Conservation (phyloP, 1,139 yeast species). For the Nakaseomyces glabratus region DNA sequence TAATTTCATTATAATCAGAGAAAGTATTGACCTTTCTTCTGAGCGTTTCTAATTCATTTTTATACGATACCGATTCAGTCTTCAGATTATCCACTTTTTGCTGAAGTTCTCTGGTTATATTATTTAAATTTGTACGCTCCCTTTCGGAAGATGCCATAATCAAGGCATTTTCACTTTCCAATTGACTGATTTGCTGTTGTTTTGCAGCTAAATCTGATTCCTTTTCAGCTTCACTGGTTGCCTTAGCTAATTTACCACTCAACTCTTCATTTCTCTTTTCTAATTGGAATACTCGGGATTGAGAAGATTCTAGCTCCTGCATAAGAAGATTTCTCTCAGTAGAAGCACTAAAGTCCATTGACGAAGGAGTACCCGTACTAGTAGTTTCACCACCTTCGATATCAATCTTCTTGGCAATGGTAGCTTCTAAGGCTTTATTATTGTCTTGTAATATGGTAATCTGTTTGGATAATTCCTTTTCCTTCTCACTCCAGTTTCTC, state of each 20-base stretch:
- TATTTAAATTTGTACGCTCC: conserved; percentile 30
- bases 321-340: conserved; percentile 51
- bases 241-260: conserved; percentile 50
- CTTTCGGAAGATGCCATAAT: conserved; percentile 57
- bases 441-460: conserved; percentile 38
- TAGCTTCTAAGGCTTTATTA: conserved; percentile 45
- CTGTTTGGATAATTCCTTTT: conserved; percentile 38
- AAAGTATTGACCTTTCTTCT: conserved; percentile 40
- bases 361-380: conserved; percentile 1
- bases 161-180: conserved; percentile 60
- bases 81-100: conserved; percentile 33
- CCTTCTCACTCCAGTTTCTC: conserved; percentile 48
- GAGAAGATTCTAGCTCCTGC: conserved; percentile 67
- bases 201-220: conserved; percentile 31
- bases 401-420: conserved; percentile 43
- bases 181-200: conserved; percentile 41
- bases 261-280: conserved; percentile 73
- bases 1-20: conserved; percentile 67
- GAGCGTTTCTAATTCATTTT: conserved; percentile 43
- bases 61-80: conserved; percentile 43
- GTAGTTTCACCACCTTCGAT: conserved; percentile 25
- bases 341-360: conserved; percentile 10
- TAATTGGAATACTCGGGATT: conserved; percentile 57
- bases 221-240: conserved; percentile 29
- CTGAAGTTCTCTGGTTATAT: conserved; percentile 31